Evolutionary conservation across 2,329 filamentous ascomycete genomes (phyloP).

Genomic region (Chrysosporium keratinophilum): DNA sequence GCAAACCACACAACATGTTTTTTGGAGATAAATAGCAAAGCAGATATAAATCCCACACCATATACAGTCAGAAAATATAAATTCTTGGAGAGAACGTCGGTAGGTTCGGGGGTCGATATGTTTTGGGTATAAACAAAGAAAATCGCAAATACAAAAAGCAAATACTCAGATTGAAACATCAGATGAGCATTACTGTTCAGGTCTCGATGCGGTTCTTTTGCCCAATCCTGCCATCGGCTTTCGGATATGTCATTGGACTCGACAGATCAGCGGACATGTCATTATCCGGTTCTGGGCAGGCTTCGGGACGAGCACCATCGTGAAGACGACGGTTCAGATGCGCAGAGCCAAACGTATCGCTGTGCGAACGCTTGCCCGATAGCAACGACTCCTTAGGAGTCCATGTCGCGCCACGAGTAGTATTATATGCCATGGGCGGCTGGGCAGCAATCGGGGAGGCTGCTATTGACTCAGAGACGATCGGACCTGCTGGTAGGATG

Average conservation of each 20-base stretch:
- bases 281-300: constrained; percentile 18
- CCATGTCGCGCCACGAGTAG: constrained; percentile 21
- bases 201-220: constrained; percentile 3
- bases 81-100: background rate
- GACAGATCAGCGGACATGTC: background rate
- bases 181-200: background rate
- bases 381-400: constrained; percentile 25
- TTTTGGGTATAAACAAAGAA: background rate
- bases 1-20: background rate
- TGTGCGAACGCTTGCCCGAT: constrained; percentile 28
- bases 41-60: background rate
- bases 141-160: background rate
- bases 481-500: constrained; percentile 28
- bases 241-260: constrained; percentile 6
- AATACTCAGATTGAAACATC: background rate
- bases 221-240: constrained; percentile 11
- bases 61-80: constrained; percentile 5
- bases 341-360: constrained; percentile 29
- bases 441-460: background rate
- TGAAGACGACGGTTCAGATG: constrained; percentile 32
- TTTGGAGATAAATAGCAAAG: background rate
- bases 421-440: constrained; percentile 15
- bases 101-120: background rate
- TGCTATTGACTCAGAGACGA: constrained; percentile 6
- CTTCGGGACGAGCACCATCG: constrained; percentile 37